Evolutionary conservation across 208 protist genomes (phyloP).

Genomic region (Leishmania martiniquensis): DNA sequence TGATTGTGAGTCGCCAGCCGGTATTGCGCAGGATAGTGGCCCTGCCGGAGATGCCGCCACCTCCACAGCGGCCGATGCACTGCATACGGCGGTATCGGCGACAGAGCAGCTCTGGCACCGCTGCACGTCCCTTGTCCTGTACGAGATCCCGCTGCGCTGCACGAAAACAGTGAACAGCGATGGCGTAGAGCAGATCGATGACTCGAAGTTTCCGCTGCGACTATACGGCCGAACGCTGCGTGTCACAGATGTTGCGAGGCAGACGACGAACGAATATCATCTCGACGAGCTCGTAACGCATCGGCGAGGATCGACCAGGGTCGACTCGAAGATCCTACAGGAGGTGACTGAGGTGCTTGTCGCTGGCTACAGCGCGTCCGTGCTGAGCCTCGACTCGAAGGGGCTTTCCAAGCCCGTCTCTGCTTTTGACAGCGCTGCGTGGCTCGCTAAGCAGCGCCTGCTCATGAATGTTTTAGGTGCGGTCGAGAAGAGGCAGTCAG

Average conservation of each 20-base stretch:
- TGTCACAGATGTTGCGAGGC: slow-evolving; percentile 16
- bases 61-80: not conserved
- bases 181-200: slow-evolving; percentile 29
- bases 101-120: slow-evolving; percentile 21
- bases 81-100: not conserved
- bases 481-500: slow-evolving; percentile 25
- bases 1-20: not conserved
- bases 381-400: slow-evolving; percentile 41
- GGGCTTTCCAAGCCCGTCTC: slow-evolving; percentile 6
- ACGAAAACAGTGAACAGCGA: slow-evolving; percentile 11
- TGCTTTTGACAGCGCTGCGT: slow-evolving; percentile 44
- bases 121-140: slow-evolving; percentile 34
- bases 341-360: slow-evolving; percentile 30
- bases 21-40: not conserved
- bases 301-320: slow-evolving; percentile 29
- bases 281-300: slow-evolving; percentile 48
- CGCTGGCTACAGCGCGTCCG: slow-evolving; percentile 31
- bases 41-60: not conserved
- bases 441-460: slow-evolving; percentile 38
- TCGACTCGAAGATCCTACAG: slow-evolving; percentile 37
- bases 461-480: slow-evolving; percentile 12
- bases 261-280: slow-evolving; percentile 22
- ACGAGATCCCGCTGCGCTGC: slow-evolving; percentile 47
- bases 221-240: slow-evolving; percentile 24
- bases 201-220: slow-evolving; percentile 29